These are phyloP conservation scores for Nicotiana sylvestris DNA, from an alignment of 257 asterid species.

Conservation along the genomic window DNA sequence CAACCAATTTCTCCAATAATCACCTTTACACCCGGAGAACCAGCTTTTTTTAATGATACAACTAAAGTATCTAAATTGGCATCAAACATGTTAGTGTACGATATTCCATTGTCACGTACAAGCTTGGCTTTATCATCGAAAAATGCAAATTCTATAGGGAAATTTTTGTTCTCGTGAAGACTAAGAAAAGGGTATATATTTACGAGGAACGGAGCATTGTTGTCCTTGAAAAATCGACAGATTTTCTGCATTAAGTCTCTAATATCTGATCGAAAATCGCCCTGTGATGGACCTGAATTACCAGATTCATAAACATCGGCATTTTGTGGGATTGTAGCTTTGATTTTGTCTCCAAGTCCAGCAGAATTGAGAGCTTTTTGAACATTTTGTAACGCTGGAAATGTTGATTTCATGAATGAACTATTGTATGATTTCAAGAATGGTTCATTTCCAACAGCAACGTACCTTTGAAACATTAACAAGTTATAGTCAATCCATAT, in stretches of 20 bases:
- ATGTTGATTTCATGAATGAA: constrained; percentile 19
- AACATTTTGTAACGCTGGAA: constrained; percentile 66
- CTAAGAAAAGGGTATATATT: constrained; percentile 69
- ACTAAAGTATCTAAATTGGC: constrained; percentile 60
- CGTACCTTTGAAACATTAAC: constrained; percentile 31
- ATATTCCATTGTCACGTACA: constrained; percentile 33
- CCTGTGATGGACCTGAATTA: constrained; percentile 46
- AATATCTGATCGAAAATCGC: constrained; percentile 47
- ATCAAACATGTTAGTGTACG: constrained; percentile 55
- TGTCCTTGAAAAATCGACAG: constrained; percentile 29
- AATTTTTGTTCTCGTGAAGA: constrained; percentile 26
- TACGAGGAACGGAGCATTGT: constrained; percentile 53
- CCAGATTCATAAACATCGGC: constrained; percentile 68
- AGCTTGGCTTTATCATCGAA: constrained; percentile 47
- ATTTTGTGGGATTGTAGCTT: constrained; percentile 81
- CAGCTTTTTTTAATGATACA: constrained; percentile 39
- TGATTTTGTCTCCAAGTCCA: constrained; percentile 61
- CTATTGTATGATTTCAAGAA: constrained; percentile 47
- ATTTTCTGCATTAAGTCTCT: constrained; percentile 36
- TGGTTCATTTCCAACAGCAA: constrained; percentile 92
- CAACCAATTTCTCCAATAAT: constrained; percentile 69
- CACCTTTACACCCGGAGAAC: constrained; percentile 25
- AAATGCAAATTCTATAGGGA: constrained; percentile 58
- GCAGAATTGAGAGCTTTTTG: constrained; percentile 65
- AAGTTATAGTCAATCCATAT: neutral